These are phyloP conservation scores for Orbilia blumenaviensis DNA, from an alignment of 2,329 filamentous ascomycete species.

Conservation along the genomic window DNA sequence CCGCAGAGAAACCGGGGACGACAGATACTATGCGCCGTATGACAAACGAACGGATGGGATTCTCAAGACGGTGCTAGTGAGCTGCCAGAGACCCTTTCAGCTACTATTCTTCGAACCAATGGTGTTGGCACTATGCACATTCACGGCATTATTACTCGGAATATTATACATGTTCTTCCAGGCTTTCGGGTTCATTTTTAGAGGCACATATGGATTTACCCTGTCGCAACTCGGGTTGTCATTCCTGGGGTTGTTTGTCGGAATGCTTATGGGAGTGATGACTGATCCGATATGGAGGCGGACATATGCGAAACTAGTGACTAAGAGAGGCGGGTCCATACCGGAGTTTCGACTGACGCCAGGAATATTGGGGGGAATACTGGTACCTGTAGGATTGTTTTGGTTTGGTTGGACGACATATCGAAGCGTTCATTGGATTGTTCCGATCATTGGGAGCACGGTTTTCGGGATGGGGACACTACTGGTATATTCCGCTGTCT, in stretches of 20 bases:
- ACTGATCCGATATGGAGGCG: conserved; percentile 74
- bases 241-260: conserved; percentile 76
- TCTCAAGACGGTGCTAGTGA: conserved; percentile 67
- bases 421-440: conserved; percentile 76
- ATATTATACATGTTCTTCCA: conserved; percentile 92
- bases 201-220: conserved; percentile 76
- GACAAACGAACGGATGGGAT: conserved; percentile 78
- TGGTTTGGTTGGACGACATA: conserved; percentile 89
- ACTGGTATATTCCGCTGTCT: conserved; percentile 82
- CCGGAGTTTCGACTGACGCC: conserved; percentile 87
- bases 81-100: conserved; percentile 70
- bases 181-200: conserved; percentile 83
- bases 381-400: conserved; percentile 84
- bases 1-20: conserved; percentile 79
- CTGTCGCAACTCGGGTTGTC: conserved; percentile 81
- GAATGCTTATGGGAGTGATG: conserved; percentile 72
- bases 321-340: conserved; percentile 71
- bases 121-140: conserved; percentile 81
- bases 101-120: conserved; percentile 84
- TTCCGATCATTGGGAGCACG: conserved; percentile 75
- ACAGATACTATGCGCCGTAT: conserved; percentile 77
- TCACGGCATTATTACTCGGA: conserved; percentile 84
- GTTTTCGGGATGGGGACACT: conserved; percentile 77
- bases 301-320: conserved; percentile 69
- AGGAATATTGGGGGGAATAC: conserved; percentile 75